A percentile compares a stretch with the other conserved stretches of the same genome.
Conservation (phyloP, 2,329 filamentous ascomycete genomes). For the Trichoderma sp. region DNA sequence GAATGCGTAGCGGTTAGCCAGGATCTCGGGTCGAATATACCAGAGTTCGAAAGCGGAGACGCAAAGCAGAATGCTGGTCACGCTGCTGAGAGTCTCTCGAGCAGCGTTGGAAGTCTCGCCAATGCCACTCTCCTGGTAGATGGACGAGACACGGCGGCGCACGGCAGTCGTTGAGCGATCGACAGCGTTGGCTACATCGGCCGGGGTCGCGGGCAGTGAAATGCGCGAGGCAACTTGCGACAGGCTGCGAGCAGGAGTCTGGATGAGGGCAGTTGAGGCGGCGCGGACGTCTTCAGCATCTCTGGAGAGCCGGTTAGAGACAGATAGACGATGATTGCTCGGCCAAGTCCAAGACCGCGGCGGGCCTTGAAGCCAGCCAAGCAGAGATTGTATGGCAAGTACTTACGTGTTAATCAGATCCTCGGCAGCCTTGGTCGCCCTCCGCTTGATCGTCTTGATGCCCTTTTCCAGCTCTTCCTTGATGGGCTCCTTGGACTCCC, state of each 20-base stretch:
- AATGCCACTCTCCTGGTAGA: conserved; percentile 68
- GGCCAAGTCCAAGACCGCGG: background rate
- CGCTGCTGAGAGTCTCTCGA: conserved; percentile 71
- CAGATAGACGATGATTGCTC: background rate
- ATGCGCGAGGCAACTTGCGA: conserved; percentile 60
- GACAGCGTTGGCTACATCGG: conserved; percentile 73
- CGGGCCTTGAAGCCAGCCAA: background rate
- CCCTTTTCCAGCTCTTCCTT: conserved; percentile 42
- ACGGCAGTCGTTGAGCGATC: conserved; percentile 70
- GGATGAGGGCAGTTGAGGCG: conserved; percentile 49
- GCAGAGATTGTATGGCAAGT: background rate
- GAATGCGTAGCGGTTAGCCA: conserved; percentile 72
- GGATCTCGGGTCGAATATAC: conserved; percentile 68
- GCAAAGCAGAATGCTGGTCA: conserved; percentile 69
- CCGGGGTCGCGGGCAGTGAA: conserved; percentile 77
- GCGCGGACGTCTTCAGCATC: conserved; percentile 39
- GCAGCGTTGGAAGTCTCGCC: conserved; percentile 65
- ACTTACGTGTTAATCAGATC: conserved; percentile 52
- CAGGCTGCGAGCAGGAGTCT: conserved; percentile 55
- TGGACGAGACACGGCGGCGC: conserved; percentile 63
- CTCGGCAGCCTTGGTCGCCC: conserved; percentile 48
- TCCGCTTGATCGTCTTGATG: conserved; percentile 51
- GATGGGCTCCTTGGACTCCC: conserved; percentile 46
- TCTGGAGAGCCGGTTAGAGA: conserved; percentile 17
- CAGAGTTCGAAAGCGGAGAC: conserved; percentile 70